These are phyloP conservation scores for Azolla pinnata DNA, from an alignment of 75 land plant genomes.

Conservation along the genomic window DNA sequence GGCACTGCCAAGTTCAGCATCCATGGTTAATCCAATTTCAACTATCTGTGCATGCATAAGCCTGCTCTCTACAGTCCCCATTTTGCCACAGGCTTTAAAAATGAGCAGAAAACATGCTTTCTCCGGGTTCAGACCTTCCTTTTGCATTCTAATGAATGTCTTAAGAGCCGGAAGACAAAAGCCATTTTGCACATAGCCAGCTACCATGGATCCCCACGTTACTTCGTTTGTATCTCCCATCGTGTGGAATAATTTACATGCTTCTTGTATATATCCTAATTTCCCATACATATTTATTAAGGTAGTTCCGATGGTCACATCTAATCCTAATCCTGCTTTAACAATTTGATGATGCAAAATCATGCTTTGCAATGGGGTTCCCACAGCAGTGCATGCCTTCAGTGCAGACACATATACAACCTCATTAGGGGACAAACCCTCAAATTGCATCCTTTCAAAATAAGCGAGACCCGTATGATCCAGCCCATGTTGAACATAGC, in stretches of 20 bases:
- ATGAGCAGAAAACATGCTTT: slow-evolving; percentile 19
- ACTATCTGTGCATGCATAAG: slow-evolving; percentile 18
- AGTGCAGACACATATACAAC: slow-evolving; percentile 29
- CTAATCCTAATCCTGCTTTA: slow-evolving; percentile 13
- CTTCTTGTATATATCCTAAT: slow-evolving; percentile 28
- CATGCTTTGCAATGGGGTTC: slow-evolving; percentile 30
- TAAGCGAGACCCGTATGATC: slow-evolving; percentile 21
- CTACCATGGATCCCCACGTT: slow-evolving; percentile 43
- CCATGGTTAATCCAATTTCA: slow-evolving; percentile 5
- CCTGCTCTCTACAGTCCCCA: slow-evolving; percentile 17
- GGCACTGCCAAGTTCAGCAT: slow-evolving; percentile 11
- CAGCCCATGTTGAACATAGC: slow-evolving; percentile 17
- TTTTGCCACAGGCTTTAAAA: slow-evolving; percentile 23
- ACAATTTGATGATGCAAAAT: slow-evolving; percentile 29
- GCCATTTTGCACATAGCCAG: slow-evolving; percentile 34
- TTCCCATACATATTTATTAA: slow-evolving; percentile 46
- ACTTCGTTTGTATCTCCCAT: no score
- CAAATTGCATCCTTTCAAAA: slow-evolving; percentile 42
- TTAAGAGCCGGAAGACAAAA: slow-evolving; percentile 14
- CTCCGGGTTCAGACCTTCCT: slow-evolving; percentile 25
- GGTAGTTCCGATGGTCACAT: slow-evolving; percentile 25
- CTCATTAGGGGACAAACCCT: slow-evolving; percentile 25
- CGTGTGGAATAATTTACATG: slow-evolving; percentile 14
- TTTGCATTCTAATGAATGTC: slow-evolving; percentile 23
- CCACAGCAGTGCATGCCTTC: slow-evolving; percentile 31